phyloP scores from a whole-genome alignment of 202 grass and related monocot species.

The Panicum hallii region DNA sequence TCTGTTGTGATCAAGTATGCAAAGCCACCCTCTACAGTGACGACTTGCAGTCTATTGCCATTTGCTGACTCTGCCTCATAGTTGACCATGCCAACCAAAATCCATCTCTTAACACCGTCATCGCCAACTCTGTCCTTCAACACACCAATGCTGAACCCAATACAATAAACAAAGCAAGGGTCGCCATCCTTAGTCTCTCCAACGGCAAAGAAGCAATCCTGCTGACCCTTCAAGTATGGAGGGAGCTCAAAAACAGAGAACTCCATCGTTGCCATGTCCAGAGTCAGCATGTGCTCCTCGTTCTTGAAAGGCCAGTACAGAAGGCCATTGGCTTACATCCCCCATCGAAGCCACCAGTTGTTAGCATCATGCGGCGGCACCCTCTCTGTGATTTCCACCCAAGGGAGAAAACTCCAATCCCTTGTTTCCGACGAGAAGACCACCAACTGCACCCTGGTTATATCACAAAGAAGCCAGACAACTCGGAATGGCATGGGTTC shows the following conservation, averaged over 20 bases:
- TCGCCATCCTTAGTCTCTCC: too few species aligned
- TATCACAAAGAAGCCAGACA: not conserved
- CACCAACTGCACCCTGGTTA: not conserved
- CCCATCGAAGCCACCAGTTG: not conserved
- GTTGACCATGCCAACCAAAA: not conserved
- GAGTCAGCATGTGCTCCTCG: not conserved
- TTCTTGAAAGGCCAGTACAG: not conserved
- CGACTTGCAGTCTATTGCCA: not conserved
- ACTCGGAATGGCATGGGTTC: not conserved
- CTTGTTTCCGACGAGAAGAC: not conserved
- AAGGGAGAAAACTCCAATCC: not conserved
- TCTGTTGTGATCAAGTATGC: too few species aligned
- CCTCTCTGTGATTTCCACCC: not conserved
- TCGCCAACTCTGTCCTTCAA: too few species aligned
- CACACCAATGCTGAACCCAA: too few species aligned
- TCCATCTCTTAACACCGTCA: slow-evolving; percentile 3
- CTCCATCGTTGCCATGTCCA: not conserved
- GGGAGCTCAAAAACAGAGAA: slow-evolving; percentile 3
- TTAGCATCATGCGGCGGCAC: too few species aligned
- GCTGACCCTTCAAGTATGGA: too few species aligned
- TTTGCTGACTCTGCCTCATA: not conserved
- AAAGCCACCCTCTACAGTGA: not conserved
- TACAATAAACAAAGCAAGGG: too few species aligned
- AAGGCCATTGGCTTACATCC: not conserved
- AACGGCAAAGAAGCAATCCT: too few species aligned